Evolutionary conservation across 2,329 filamentous ascomycete species (phyloP), one percentile per base, ranked within the genome.

Genomic region (Phialophora verrucosa): DNA sequence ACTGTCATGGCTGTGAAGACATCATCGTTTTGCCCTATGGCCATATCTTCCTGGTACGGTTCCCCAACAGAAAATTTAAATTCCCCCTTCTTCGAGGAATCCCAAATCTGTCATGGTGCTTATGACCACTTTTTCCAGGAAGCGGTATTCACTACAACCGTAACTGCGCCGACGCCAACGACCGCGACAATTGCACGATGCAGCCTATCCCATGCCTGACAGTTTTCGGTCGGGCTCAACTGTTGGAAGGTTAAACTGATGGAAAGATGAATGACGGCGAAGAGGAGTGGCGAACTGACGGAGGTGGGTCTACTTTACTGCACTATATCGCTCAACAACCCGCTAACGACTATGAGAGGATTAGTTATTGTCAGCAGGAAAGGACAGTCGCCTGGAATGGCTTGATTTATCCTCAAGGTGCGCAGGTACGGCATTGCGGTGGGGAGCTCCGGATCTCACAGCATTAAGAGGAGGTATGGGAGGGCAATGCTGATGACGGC

Each of bases 1-100:
- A 70, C 29, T 70, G 68, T 35, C 56, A 63, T 42, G 68, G 68
- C 20, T 70, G 68, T 58, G 25, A 20, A 7, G 73, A 83, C 82
- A 64, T 82, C 79, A 63, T 71, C 32, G 60, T 65, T 12, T 17
- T 57, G 14, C 55, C 60, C 1, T 42, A 60, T 23, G 57, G 68
- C 47, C 51, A 68, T 32, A 50, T 69, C 44, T 66, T 70, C 25
- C 49, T 64, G 57, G 66, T 66, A 62, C 42, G 66, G 2, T n/a
- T 49, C 20, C 32, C 3, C 29, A 2, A 14, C 35, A 31, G 17
- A 6, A 23, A 23, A 17, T 8, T 23, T 29, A 10, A 27, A 10
- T 49, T 1, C 3, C 20, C 10, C 31, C 7, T 17, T 25, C 6
- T 54, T 49, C 23, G 20, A 54, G 14, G n/a, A 14, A 17, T n/a